A percentile compares a stretch with the other conserved stretches of the same genome.
Evolutionary conservation across 2,329 filamentous ascomycete species (phyloP).

Genomic region (Penicillium sp.): DNA sequence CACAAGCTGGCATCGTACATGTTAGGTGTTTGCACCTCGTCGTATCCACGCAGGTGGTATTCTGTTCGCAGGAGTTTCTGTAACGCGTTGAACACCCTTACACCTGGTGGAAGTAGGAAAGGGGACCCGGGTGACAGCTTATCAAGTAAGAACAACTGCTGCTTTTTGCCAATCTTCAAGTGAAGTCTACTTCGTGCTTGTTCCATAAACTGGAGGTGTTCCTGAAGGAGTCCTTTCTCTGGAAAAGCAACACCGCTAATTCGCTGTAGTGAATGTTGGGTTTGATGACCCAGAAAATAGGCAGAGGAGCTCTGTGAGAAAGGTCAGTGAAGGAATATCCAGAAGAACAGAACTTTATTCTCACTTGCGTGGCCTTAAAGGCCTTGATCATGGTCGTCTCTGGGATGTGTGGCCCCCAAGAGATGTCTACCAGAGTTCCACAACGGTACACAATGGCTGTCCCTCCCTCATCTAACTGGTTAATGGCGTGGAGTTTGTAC

Average conservation of each 20-base stretch:
- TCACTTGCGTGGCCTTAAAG: conserved; percentile 84
- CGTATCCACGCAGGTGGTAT: conserved; percentile 91
- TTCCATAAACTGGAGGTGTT: conserved; percentile 95
- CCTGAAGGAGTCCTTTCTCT: conserved; percentile 87
- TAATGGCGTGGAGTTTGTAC: conserved; percentile 98
- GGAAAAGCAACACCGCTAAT: conserved; percentile 97
- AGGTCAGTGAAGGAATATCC: too few species aligned
- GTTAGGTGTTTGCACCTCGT: conserved; percentile 93
- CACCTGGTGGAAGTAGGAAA: conserved; percentile 90
- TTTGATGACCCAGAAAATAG: conserved; percentile 92
- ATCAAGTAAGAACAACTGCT: conserved; percentile 97
- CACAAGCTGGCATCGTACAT: conserved; percentile 93
- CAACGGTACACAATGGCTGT: conserved; percentile 93
- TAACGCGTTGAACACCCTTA: conserved; percentile 89
- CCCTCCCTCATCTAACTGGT: conserved; percentile 88
- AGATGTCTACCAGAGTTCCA: conserved; percentile 91
- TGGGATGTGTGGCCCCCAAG: conserved; percentile 87
- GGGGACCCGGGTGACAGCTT: conserved; percentile 91
- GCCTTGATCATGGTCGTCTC: conserved; percentile 90
- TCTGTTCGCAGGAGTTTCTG: conserved; percentile 78
- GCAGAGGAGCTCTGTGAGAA: conserved; percentile 66
- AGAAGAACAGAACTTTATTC: conserved; percentile 7
- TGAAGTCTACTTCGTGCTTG: conserved; percentile 74
- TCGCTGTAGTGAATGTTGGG: conserved; percentile 92
- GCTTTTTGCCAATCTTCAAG: conserved; percentile 87